These are phyloP conservation scores for Penicillium psychrosexuale DNA, from an alignment of 2,329 filamentous ascomycete genomes.

Conservation along the genomic window DNA sequence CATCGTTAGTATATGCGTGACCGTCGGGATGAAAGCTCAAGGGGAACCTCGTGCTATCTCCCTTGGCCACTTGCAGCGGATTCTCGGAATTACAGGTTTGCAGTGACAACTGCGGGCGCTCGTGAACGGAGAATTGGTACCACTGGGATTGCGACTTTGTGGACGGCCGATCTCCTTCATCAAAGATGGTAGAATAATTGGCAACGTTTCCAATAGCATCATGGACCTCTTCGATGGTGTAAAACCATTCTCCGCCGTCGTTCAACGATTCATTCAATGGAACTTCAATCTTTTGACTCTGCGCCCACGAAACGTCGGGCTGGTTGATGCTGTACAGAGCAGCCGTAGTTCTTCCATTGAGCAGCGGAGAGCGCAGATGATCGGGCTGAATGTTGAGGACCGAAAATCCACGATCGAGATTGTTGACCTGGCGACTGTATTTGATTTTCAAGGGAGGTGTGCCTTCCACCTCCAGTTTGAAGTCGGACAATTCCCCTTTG, in stretches of 20 bases:
- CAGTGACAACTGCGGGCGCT: conserved; percentile 73
- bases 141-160: conserved; percentile 62
- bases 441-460: conserved; percentile 89
- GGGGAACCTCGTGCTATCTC: conserved; percentile 65
- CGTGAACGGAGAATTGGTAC: conserved; percentile 79
- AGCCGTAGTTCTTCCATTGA: conserved; percentile 58
- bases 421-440: conserved; percentile 85
- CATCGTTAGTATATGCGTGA: conserved; percentile 55
- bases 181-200: conserved; percentile 61
- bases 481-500: conserved; percentile 79
- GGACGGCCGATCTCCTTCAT: conserved; percentile 64
- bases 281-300: conserved; percentile 69
- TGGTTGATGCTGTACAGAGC: conserved; percentile 55
- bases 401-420: conserved; percentile 76
- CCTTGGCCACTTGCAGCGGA: conserved; percentile 79
- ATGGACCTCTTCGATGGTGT: conserved; percentile 85
- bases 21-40: conserved; percentile 66
- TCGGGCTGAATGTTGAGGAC: conserved; percentile 94
- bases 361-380: conserved; percentile 72
- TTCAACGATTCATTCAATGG: conserved; percentile 87
- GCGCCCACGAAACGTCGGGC: conserved; percentile 70
- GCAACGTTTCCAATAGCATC: conserved; percentile 87
- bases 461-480: conserved; percentile 78
- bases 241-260: conserved; percentile 76
- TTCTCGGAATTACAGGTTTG: conserved; percentile 73